Conservation (phyloP, 371 early-diverging fungal genomes). For the Lichtheimia corymbifera region DNA sequence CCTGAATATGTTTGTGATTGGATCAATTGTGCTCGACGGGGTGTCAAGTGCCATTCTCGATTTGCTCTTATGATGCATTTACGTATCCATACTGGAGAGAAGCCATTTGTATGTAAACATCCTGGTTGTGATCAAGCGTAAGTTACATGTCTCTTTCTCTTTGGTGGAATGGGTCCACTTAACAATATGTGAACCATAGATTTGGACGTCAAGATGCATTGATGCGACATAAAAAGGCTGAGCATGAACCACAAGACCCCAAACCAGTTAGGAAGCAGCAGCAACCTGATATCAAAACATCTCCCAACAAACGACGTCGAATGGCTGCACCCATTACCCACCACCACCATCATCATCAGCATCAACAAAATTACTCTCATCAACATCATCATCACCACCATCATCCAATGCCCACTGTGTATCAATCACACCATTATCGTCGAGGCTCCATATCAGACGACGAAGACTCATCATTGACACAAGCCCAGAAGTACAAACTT, state of each 20-base stretch:
- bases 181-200: conserved; percentile 14
- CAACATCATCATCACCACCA: too few relatives aligned
- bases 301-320: neutral
- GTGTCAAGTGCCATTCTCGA: conserved; percentile 62
- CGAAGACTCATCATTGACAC: conserved; percentile 7
- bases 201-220: conserved; percentile 52
- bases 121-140: conserved; percentile 48
- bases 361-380: neutral
- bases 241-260: conserved; percentile 14
- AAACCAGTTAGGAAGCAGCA: neutral
- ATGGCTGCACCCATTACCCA: neutral
- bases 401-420: neutral
- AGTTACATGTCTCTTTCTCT: neutral
- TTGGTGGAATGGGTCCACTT: too few relatives aligned
- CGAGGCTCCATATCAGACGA: conserved; percentile 9
- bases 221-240: conserved; percentile 37
- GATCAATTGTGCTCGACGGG: conserved; percentile 58
- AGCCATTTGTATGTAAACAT: conserved; percentile 60
- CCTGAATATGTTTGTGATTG: conserved; percentile 66
- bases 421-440: neutral
- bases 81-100: conserved; percentile 71
- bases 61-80: conserved; percentile 70
- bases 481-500: conserved; percentile 42
- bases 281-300: conserved; percentile 3
- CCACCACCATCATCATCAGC: neutral